Evolutionary conservation across 192 early-diverging fungal species (phyloP).

Genomic region (Backusella australiensis): DNA sequence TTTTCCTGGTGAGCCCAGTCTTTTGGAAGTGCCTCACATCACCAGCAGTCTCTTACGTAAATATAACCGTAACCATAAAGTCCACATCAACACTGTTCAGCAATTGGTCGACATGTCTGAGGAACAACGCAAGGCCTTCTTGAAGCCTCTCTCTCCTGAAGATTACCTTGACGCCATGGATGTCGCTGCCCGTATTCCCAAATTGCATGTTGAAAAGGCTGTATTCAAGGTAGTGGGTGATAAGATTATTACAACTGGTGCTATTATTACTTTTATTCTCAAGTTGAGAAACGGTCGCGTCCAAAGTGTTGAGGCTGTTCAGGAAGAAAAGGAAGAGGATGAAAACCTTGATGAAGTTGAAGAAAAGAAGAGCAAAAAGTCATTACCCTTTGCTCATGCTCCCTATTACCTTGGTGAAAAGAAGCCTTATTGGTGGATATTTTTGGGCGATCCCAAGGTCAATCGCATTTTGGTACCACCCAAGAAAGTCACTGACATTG

Average conservation of each 20-base stretch:
- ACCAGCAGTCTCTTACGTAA: constrained; percentile 61
- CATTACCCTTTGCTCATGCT: constrained; percentile 51
- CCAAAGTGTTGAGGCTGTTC: constrained; percentile 25
- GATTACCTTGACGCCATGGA: constrained; percentile 68
- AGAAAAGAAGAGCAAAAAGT: constrained; percentile 24
- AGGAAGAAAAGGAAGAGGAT: constrained; percentile 33
- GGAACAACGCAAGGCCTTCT: constrained; percentile 56
- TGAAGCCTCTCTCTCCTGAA: constrained; percentile 53
- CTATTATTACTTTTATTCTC: constrained; percentile 72
- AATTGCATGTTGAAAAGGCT: constrained; percentile 70
- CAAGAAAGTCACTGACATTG: constrained; percentile 76
- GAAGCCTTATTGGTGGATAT: constrained; percentile 89
- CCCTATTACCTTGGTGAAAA: constrained; percentile 73
- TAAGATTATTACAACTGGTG: constrained; percentile 72
- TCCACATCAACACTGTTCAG: constrained; percentile 57
- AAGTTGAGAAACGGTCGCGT: constrained; percentile 42
- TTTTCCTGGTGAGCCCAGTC: constrained; percentile 69
- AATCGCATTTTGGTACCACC: constrained; percentile 80
- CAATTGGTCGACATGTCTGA: constrained; percentile 69
- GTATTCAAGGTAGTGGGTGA: constrained; percentile 80
- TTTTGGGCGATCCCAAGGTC: constrained; percentile 82
- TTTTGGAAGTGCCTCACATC: constrained; percentile 86
- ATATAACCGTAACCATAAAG: constrained; percentile 61
- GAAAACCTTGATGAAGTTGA: constrained; percentile 38
- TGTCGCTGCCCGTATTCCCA: constrained; percentile 79